These are phyloP conservation scores for Colletotrichum phormii DNA, from an alignment of 2,329 filamentous ascomycete species.

Conservation along the genomic window DNA sequence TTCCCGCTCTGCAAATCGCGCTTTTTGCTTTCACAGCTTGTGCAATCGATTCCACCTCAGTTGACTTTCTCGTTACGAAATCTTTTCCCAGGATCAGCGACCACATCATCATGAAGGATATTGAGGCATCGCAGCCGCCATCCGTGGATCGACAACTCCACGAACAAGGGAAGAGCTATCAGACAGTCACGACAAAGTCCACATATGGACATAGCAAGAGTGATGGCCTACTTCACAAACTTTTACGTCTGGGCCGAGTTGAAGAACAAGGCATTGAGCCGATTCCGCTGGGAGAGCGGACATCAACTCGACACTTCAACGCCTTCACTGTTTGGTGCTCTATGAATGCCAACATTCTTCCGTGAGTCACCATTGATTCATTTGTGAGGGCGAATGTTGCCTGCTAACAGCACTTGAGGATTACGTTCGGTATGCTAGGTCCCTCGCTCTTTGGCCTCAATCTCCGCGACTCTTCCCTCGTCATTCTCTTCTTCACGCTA, in stretches of 20 bases:
- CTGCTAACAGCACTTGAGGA: conserved; percentile 47
- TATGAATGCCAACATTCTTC: conserved; percentile 60
- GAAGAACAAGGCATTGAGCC: conserved; percentile 58
- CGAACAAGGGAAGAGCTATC: not conserved
- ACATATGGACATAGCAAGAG: not conserved
- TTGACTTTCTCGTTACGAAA: no score
- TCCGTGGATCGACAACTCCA: not conserved
- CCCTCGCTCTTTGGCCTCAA: conserved; percentile 65
- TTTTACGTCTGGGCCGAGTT: conserved; percentile 44
- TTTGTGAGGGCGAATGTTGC: conserved; percentile 18
- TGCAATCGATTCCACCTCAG: not conserved
- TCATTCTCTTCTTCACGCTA: conserved; percentile 73
- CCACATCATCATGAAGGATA: conserved; percentile 1
- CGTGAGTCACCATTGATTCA: conserved; percentile 41
- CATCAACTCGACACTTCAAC: conserved; percentile 53
- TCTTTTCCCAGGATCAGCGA: no score
- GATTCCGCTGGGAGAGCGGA: conserved; percentile 54
- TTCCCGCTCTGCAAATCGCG: not conserved
- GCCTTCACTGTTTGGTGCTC: conserved; percentile 62
- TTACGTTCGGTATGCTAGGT: conserved; percentile 74
- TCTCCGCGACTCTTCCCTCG: conserved; percentile 65
- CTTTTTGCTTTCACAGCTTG: not conserved
- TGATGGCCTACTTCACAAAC: not conserved
- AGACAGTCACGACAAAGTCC: not conserved
- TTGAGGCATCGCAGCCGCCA: conserved; percentile 6